These are phyloP conservation scores for Trichoderma erinaceum DNA, from an alignment of 495 filamentous ascomycete species.

Conservation along the genomic window DNA sequence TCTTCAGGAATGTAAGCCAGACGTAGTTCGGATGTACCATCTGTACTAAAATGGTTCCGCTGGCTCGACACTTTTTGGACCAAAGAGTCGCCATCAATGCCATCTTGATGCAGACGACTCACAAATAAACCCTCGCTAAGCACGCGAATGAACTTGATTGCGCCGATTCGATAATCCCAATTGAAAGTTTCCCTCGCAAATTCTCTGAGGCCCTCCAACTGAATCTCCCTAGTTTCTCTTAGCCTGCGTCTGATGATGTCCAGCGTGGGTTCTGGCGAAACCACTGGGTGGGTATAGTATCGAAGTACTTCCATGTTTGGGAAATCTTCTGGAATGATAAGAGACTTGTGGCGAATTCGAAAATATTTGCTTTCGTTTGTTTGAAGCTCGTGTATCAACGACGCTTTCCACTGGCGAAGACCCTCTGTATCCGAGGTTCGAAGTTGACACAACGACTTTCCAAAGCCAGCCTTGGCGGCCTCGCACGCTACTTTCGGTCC, in stretches of 20 bases:
- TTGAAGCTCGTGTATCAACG: conserved; percentile 65
- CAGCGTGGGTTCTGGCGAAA: conserved; percentile 60
- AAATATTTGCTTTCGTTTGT: conserved; percentile 86
- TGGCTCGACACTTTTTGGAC: conserved; percentile 58
- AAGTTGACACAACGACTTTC: conserved; percentile 62
- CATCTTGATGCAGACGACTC: conserved; percentile 50
- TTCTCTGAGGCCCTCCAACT: conserved; percentile 59
- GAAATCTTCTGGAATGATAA: conserved; percentile 75
- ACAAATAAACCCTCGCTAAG: conserved; percentile 73
- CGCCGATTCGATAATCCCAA: conserved; percentile 72
- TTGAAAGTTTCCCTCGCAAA: conserved; percentile 78
- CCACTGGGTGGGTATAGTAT: conserved; percentile 79
- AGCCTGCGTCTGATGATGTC: conserved; percentile 49
- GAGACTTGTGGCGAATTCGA: conserved; percentile 59
- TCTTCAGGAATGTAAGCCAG: conserved; percentile 69
- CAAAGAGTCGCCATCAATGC: conserved; percentile 26
- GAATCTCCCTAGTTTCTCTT: conserved; percentile 58
- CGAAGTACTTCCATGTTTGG: conserved; percentile 71
- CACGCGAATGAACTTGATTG: conserved; percentile 75
- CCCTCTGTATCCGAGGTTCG: conserved; percentile 45
- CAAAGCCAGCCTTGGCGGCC: conserved; percentile 85
- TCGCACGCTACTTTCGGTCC: conserved; percentile 83
- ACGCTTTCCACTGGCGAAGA: conserved; percentile 65
- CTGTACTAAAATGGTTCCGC: conserved; percentile 65
- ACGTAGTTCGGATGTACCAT: conserved; percentile 68